Base-by-base conservation (phyloP, 1,284 basidiomycete genomes). In the Phenoliferia sp. region DNA sequence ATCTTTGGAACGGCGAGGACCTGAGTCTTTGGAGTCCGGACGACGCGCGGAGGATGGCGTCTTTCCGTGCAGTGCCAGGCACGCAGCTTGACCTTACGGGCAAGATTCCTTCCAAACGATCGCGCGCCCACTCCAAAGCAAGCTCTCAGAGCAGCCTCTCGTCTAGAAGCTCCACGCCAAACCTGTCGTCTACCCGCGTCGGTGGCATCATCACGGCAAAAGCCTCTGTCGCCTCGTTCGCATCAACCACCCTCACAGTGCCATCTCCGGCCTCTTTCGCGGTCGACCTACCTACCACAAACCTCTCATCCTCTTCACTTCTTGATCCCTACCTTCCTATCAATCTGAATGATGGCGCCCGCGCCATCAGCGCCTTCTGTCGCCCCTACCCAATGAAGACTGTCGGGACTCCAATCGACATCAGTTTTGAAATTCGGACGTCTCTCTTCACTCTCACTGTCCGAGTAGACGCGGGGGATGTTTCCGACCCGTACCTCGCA, bases 1-100 rank as follows among this genome's bases (percentile, higher is more conserved):
- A 98, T 78, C 87, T 88, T 2, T 99, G 94, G 94, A 94, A 98
- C 78, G 87, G 92, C 79, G 95, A 99, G 80, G 95, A 98, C 80
- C 80, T 98, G 65, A 94, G 91, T 64, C 69, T 81, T 16, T 98
- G 91, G 92, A 89, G 88, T 73, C 73, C 77, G 2, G 92, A 95
- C 76, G 94, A 95, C 77, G 73, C 80, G 77, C 74, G 78, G 74
- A 78, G 76, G 73, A 78, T 75, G 69, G 31, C 34, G 26, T 7
- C 34, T 17, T 55, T 60, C 19, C 57, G 63, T 7, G 34, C 36
- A 39, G 55, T n/a, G n/a, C 58, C 17, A 48, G 62, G 36, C 3
- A 19, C 55, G 10, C 65, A 61, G 44, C 26, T 62, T 54, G 66
- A 31, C 32, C 66, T 52, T 50, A 54, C 33, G 22, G 33, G 39